Base-by-base conservation (phyloP, 2,329 filamentous ascomycete species). In the Aureobasidium melanogenum region DNA sequence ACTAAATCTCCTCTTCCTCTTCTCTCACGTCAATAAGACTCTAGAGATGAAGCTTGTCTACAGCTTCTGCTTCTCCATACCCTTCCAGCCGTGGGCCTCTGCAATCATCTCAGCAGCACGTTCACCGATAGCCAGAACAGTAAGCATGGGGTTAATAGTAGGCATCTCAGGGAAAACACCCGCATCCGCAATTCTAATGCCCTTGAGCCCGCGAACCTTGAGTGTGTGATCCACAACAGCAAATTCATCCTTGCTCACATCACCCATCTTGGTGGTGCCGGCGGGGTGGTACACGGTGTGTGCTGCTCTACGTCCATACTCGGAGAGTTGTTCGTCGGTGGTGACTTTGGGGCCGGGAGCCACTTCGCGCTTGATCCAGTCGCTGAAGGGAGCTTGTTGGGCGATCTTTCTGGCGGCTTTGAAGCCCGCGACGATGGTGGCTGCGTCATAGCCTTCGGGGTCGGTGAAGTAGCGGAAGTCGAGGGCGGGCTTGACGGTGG, bases 381-480 rank as follows among this genome's bases (percentile, higher is more conserved):
- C 80, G 73, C 85, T 86, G 81, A 94, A 93, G 30, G 89, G 89
- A 3, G 83, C 81, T 69, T 84, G 80, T 30, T 82, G 80, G 44
- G 93, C 80, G 0, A 93, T 82, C 46, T 82, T 78, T 69, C 95
- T 89, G 61, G 88, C 91, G 52, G 81, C 71, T 67, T 88, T 87
- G 58, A 96, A 74, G 66, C 95, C 84, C 62, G 82, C 83, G 0
- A 89, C 89, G 67, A 95, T 93, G 1, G 96, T 88, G 61, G 88
- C 87, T 43, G 89, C 88, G 70, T 94, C 89, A 75, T 93, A 92
- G 69, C 89, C 89, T 74, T 91, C 88, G 1, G 88, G 84, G 71
- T 94, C 89, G 64, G 89, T 92, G 79, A 94, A 93, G 80, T 94
- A 94, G 69, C 87, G 85, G 84, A 93, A 93, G 77, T 94, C 89